Evolutionary conservation across 2,329 filamentous ascomycete species (phyloP).

Genomic region (Rutstroemia sp.): DNA sequence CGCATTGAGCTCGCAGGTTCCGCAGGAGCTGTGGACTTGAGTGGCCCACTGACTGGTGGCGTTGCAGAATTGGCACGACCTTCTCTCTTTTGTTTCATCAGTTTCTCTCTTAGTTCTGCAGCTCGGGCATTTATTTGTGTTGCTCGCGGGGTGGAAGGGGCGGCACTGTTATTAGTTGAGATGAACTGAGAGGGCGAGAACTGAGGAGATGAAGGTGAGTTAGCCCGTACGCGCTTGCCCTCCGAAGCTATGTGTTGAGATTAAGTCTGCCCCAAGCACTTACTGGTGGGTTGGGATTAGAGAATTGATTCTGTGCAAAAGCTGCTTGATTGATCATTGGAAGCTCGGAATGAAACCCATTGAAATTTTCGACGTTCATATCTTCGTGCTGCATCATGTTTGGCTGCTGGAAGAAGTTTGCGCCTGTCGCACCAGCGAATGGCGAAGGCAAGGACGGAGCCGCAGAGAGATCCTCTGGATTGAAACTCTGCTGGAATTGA

Average conservation of each 20-base stretch:
- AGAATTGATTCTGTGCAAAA: conserved; percentile 22
- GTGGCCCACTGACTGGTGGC: conserved; percentile 13
- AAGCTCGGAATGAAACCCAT: conserved; percentile 18
- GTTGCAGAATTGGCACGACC: conserved; percentile 19
- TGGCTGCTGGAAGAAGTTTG: conserved; percentile 17
- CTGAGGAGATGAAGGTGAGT: conserved; percentile 13
- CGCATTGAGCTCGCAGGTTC: conserved; percentile 15
- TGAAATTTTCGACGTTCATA: conserved; percentile 13
- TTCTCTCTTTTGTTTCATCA: conserved; percentile 22
- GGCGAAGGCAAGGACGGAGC: conserved; percentile 5
- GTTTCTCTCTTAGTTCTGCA: conserved; percentile 27
- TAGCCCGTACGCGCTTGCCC: conserved; percentile 13
- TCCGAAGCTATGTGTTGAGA: not conserved
- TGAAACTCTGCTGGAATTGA: conserved; percentile 19
- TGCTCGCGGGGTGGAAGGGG: conserved; percentile 12
- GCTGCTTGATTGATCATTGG: conserved; percentile 18
- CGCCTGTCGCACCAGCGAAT: conserved; percentile 11
- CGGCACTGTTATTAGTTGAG: conserved; percentile 9
- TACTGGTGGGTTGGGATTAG: conserved; percentile 19
- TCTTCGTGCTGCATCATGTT: conserved; percentile 17
- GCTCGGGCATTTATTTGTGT: conserved; percentile 25
- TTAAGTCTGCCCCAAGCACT: conserved; percentile 12
- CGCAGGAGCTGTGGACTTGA: conserved; percentile 2
- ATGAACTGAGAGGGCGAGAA: conserved; percentile 19
- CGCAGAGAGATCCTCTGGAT: conserved; percentile 17